Evolutionary conservation across 2,329 filamentous ascomycete species (phyloP).

Genomic region (Epichloe coenophiala): DNA sequence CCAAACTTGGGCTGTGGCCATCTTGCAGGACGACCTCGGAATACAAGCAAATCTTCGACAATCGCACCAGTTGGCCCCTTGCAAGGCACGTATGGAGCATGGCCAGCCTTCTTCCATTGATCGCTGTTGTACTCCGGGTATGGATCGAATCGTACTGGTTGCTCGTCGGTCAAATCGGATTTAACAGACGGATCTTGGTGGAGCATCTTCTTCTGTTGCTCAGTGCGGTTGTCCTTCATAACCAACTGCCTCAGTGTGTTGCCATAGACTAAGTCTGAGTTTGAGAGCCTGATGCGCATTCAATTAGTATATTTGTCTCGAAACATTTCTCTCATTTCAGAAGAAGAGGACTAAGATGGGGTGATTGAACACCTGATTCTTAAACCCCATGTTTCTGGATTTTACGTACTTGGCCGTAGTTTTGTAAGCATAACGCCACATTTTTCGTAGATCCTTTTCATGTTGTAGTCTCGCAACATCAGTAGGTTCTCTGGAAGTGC

Average conservation of each 20-base stretch:
- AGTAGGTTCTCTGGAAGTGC: constrained; percentile 18
- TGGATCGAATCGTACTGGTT: constrained; percentile 50
- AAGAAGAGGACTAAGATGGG: background rate
- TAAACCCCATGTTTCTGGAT: background rate
- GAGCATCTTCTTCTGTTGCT: constrained; percentile 18
- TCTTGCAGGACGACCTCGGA: constrained; percentile 43
- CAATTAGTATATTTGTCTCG: background rate
- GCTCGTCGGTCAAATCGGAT: constrained; percentile 28
- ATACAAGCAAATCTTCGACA: constrained; percentile 49
- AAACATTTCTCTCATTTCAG: background rate
- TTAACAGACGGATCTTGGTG: constrained; percentile 20
- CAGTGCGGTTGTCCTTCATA: constrained; percentile 23
- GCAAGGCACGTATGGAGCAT: constrained; percentile 49
- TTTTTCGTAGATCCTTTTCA: constrained; percentile 29
- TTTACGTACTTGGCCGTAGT: constrained; percentile 26
- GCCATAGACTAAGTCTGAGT: constrained; percentile 41
- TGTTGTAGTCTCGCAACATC: constrained; percentile 21
- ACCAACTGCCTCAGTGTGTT: constrained; percentile 37
- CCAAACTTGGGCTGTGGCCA: constrained; percentile 52
- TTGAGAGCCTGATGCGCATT: constrained; percentile 21
- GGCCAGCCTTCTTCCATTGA: constrained; percentile 41
- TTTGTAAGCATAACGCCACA: constrained; percentile 27
- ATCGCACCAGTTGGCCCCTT: constrained; percentile 47
- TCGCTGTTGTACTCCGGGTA: constrained; percentile 57
- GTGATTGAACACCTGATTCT: background rate